A percentile compares a stretch with the other conserved stretches of the same genome.
These are phyloP conservation scores for Phanerodontia chrysosporium DNA, from an alignment of 768 basidiomycete species.

Conservation along the genomic window DNA sequence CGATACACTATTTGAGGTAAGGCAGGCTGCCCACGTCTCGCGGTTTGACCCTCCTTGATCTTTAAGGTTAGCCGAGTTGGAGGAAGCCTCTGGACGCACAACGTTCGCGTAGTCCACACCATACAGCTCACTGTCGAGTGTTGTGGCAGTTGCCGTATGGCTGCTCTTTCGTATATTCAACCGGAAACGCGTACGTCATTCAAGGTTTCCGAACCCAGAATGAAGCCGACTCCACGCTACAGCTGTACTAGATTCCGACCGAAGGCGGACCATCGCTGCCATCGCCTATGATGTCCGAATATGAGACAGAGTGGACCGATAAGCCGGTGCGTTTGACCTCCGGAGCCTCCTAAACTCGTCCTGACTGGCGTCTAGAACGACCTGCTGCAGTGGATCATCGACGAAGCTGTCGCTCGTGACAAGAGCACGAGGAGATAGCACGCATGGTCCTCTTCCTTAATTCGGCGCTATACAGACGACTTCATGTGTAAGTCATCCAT, in stretches of 20 bases:
- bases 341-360: neutral
- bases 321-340: conserved; percentile 1
- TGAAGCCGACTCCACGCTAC: neutral
- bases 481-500: conserved; percentile 10
- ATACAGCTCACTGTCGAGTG: too few relatives aligned
- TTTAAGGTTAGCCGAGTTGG: too few relatives aligned
- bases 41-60: too few relatives aligned
- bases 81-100: too few relatives aligned
- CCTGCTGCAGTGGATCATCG: conserved; percentile 18
- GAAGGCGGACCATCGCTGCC: conserved; percentile 20
- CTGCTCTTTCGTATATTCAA: too few relatives aligned
- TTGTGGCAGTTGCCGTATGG: too few relatives aligned
- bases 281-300: conserved; percentile 5
- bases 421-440: neutral
- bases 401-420: conserved; percentile 1
- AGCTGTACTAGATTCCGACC: conserved; percentile 20
- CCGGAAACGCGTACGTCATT: too few relatives aligned
- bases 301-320: conserved; percentile 5
- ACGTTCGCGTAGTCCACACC: too few relatives aligned
- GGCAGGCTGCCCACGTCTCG: too few relatives aligned
- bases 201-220: too few relatives aligned
- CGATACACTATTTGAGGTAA: too few relatives aligned
- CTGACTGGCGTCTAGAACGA: conserved; percentile 11
- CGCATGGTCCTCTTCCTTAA: conserved; percentile 11
- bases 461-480: conserved; percentile 19